Percentiles rank a stretch among this genome's conserved stretches.
Evolutionary conservation across 2,329 filamentous ascomycete species (phyloP).

Genomic region (Xylaria sp.): DNA sequence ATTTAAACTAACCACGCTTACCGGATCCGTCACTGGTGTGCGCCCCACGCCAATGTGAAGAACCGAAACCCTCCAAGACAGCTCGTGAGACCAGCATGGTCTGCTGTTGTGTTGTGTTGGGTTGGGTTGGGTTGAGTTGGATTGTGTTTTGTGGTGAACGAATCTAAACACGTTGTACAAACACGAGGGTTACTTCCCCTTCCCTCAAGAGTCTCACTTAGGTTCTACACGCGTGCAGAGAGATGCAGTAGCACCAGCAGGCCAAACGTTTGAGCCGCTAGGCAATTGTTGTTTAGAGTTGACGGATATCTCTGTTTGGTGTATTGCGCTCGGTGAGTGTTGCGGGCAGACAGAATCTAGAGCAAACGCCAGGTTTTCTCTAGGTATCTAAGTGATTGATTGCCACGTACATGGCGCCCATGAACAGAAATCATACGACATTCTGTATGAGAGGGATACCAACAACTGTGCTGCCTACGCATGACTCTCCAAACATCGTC

Average conservation of each 20-base stretch:
- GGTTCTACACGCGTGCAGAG: neutral
- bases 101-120: neutral
- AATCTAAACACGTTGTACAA: neutral
- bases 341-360: too few species aligned
- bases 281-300: neutral
- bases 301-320: neutral
- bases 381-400: too few species aligned
- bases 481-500: too few species aligned
- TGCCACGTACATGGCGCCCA: too few species aligned
- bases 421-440: too few species aligned
- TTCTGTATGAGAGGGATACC: too few species aligned
- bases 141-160: too few species aligned
- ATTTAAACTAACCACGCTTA: constrained; percentile 10
- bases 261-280: neutral
- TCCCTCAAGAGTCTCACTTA: neutral
- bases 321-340: neutral
- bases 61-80: neutral
- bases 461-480: too few species aligned
- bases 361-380: too few species aligned
- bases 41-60: neutral
- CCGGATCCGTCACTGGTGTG: neutral
- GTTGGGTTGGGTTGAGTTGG: too few species aligned
- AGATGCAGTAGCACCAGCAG: neutral
- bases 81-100: neutral
- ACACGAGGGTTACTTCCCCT: neutral